Evolutionary conservation across 176 grass and related monocot species (phyloP).

Genomic region (Themeda triandra): DNA sequence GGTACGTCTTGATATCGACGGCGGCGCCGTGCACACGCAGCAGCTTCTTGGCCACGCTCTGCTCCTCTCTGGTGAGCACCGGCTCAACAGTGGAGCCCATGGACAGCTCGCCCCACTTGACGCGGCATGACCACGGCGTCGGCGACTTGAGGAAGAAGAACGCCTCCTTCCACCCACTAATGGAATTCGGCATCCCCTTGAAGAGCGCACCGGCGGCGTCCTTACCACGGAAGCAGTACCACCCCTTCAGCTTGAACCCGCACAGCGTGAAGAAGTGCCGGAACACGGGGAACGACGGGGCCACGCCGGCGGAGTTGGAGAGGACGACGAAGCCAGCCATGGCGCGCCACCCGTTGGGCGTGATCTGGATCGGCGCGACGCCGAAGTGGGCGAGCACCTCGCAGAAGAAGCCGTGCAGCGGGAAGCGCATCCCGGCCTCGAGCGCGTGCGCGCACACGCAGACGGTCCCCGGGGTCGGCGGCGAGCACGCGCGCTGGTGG

Average conservation of each 20-base stretch:
- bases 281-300: slow-evolving; percentile 9
- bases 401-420: slow-evolving; percentile 17
- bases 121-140: not conserved
- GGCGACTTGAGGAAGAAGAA: slow-evolving; percentile 22
- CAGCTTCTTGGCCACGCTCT: not conserved
- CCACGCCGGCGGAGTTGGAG: not conserved
- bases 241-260: not conserved
- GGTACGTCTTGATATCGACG: not conserved
- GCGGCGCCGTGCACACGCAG: not conserved
- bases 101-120: slow-evolving; percentile 1
- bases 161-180: slow-evolving; percentile 11
- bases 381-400: slow-evolving; percentile 18
- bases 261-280: slow-evolving; percentile 4
- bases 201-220: slow-evolving; percentile 2
- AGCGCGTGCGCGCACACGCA: slow-evolving; percentile 6
- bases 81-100: not conserved
- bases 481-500: slow-evolving; percentile 7
- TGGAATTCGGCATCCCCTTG: not conserved
- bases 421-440: slow-evolving; percentile 30
- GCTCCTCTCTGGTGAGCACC: not conserved
- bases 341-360: slow-evolving; percentile 32
- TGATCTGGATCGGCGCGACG: slow-evolving; percentile 16
- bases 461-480: not conserved
- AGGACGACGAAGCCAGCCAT: slow-evolving; percentile 15
- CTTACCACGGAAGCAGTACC: slow-evolving; percentile 13